A percentile compares a stretch with the other conserved stretches of the same genome.
Conservation (phyloP, 1,139 yeast genomes). For the Petasospora rhodanensis region DNA sequence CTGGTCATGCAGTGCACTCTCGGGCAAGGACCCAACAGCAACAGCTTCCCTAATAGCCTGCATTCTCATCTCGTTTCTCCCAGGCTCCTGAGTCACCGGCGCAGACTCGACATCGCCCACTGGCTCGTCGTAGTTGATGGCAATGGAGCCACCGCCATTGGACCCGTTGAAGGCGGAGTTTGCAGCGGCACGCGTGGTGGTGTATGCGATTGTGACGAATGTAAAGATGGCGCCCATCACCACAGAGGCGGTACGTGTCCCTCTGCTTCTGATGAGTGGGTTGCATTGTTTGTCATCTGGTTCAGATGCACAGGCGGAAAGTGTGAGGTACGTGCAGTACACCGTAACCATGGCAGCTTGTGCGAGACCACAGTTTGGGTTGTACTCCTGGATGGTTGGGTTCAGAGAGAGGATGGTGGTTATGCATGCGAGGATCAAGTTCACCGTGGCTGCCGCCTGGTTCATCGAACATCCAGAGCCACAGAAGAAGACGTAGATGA, state of each 20-base stretch:
- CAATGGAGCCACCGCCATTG: constrained; percentile 30
- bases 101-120: constrained; percentile 29
- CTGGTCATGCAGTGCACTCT: constrained; percentile 75
- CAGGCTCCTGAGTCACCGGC: constrained; percentile 50
- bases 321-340: constrained; percentile 86
- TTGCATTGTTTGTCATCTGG: constrained; percentile 93
- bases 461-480: constrained; percentile 86
- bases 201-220: constrained; percentile 91
- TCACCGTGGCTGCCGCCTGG: constrained; percentile 78
- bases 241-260: constrained; percentile 86
- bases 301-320: constrained; percentile 94
- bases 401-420: constrained; percentile 72
- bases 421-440: constrained; percentile 57
- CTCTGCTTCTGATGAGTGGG: constrained; percentile 82
- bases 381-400: constrained; percentile 83
- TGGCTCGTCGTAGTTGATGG: constrained; percentile 35
- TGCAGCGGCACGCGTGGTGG: constrained; percentile 95
- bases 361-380: constrained; percentile 94
- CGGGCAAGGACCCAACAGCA: constrained; percentile 91
- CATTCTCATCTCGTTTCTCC: constrained; percentile 71
- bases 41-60: constrained; percentile 93
- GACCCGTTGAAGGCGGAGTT: constrained; percentile 51
- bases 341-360: constrained; percentile 95
- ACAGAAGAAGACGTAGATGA: constrained; percentile 84
- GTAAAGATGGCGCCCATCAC: constrained; percentile 92